phyloP scores from a whole-genome alignment of 495 filamentous ascomycete species.

The Hyphodiscus hymeniophilus region DNA sequence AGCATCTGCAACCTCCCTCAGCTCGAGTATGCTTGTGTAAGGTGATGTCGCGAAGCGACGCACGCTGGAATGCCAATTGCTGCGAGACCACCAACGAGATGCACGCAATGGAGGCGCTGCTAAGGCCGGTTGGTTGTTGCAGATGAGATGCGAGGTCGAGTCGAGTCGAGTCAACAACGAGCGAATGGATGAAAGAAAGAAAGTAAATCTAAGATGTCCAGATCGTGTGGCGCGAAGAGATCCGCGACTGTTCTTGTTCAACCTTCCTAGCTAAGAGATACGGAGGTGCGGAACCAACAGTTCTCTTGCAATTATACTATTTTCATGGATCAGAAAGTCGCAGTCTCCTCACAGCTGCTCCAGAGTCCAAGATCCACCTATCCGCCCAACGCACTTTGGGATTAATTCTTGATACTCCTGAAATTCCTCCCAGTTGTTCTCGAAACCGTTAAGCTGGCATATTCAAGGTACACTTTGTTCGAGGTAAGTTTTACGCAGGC shows the following conservation, averaged over 20 bases:
- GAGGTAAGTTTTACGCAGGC: constrained; percentile 14
- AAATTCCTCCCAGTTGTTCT: neutral
- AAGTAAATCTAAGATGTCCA: too few species aligned
- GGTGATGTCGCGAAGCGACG: constrained; percentile 5
- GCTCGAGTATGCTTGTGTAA: constrained; percentile 15
- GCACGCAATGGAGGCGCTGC: neutral
- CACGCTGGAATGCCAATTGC: neutral
- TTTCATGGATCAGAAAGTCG: too few species aligned
- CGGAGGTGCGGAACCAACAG: neutral
- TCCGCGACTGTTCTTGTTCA: too few species aligned
- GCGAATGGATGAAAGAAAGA: too few species aligned
- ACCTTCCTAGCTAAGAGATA: too few species aligned
- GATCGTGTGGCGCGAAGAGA: too few species aligned
- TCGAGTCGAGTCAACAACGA: too few species aligned
- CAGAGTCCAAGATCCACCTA: too few species aligned
- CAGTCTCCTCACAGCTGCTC: too few species aligned
- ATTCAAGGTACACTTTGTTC: constrained; percentile 21
- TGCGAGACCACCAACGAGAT: neutral
- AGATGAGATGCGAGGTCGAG: too few species aligned
- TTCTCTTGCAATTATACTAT: neutral
- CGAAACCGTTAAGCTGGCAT: constrained; percentile 25
- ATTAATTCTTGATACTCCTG: neutral
- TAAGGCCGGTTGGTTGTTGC: neutral
- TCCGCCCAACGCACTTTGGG: too few species aligned
- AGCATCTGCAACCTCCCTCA: constrained; percentile 21